Evolutionary conservation across 2,329 filamentous ascomycete genomes (phyloP).

Genomic region (Fusarium metavorans): DNA sequence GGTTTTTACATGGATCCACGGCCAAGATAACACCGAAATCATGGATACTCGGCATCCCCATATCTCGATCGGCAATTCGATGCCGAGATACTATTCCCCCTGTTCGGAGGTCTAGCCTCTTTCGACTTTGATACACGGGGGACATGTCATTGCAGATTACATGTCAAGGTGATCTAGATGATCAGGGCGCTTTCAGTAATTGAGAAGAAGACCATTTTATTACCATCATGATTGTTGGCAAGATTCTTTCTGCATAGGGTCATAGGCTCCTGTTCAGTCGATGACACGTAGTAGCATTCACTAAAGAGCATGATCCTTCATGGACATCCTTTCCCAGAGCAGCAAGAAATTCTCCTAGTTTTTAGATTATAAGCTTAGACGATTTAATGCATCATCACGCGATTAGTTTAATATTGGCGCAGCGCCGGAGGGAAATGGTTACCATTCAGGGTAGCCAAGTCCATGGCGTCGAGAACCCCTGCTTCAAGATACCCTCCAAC

Average conservation of each 20-base stretch:
- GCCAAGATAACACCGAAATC: background rate
- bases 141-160: background rate
- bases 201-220: no score
- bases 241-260: no score
- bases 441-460: slow-evolving; percentile 7
- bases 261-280: background rate
- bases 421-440: background rate
- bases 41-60: background rate
- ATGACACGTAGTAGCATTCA: background rate
- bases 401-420: background rate
- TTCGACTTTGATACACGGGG: background rate
- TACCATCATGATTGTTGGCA: no score
- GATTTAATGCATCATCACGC: background rate
- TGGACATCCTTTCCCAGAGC: background rate
- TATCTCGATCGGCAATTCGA: background rate
- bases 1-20: background rate
- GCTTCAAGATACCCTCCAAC: background rate
- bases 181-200: background rate
- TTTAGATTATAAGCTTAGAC: background rate
- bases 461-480: background rate
- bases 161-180: no score
- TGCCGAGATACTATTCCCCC: background rate
- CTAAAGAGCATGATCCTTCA: background rate
- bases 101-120: background rate
- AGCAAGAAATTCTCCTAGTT: background rate